Percentiles rank a stretch among this genome's conserved stretches.
phyloP scores from a whole-genome alignment of 495 filamentous ascomycete genomes.

The Clavariopsis aquatica region DNA sequence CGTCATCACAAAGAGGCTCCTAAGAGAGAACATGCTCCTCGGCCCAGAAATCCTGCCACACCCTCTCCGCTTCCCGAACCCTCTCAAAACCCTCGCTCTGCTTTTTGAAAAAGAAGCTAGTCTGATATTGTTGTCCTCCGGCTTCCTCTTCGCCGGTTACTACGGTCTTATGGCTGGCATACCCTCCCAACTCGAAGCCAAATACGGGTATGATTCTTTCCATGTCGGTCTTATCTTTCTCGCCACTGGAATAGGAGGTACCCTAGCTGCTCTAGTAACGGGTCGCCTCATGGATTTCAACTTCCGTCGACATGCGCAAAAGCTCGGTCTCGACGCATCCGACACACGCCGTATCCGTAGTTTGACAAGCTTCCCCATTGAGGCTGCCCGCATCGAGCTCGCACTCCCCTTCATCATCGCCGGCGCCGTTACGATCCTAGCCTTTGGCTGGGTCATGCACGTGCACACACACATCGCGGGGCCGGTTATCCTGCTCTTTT shows the following conservation, averaged over 20 bases:
- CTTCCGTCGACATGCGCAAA: conserved; percentile 44
- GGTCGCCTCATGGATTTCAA: conserved; percentile 48
- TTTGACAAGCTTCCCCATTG: conserved; percentile 54
- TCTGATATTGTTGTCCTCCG: conserved; percentile 58
- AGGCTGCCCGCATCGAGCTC: conserved; percentile 50
- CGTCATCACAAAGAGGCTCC: conserved; percentile 36
- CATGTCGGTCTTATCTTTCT: conserved; percentile 62
- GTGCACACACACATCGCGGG: conserved; percentile 33
- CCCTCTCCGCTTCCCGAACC: conserved; percentile 68
- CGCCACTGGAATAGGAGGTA: conserved; percentile 38
- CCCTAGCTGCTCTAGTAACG: conserved; percentile 26
- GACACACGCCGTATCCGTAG: conserved; percentile 48
- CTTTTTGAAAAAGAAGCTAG: conserved; percentile 65
- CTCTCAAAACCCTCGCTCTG: conserved; percentile 64
- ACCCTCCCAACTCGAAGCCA: conserved; percentile 58
- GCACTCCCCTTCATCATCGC: conserved; percentile 35
- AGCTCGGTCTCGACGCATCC: conserved; percentile 40
- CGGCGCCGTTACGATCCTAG: conserved; percentile 37
- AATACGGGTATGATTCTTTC: conserved; percentile 65
- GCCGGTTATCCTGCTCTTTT: conserved; percentile 56
- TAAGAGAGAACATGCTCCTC: conserved; percentile 27
- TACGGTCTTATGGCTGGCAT: conserved; percentile 60
- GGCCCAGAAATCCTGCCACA: conserved; percentile 42
- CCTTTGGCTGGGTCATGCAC: conserved; percentile 49
- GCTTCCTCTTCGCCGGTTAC: conserved; percentile 59